Conservation (phyloP, 2,329 filamentous ascomycete genomes). For the Waltergamsia citrina region DNA sequence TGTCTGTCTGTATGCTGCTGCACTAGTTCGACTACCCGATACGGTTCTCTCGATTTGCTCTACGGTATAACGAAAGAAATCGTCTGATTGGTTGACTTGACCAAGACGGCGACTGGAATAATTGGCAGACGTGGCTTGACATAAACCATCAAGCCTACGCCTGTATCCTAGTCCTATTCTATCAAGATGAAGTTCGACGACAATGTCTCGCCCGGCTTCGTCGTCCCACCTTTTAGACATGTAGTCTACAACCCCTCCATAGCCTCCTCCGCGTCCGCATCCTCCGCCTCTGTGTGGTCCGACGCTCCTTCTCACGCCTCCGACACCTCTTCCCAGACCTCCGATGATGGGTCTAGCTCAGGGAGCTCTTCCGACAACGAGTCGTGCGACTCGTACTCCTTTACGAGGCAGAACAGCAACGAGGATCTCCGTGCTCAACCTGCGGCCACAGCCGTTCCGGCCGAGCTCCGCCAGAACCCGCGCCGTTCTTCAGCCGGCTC, state of each 20-base stretch:
- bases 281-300: conserved; percentile 71
- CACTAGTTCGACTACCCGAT: conserved; percentile 27
- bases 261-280: conserved; percentile 68
- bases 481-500: conserved; percentile 46
- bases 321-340: conserved; percentile 52
- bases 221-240: conserved; percentile 35
- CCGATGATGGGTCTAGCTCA: conserved; percentile 24
- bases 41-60: conserved; percentile 21
- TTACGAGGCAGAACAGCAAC: conserved; percentile 12
- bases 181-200: conserved; percentile 50
- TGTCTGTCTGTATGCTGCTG: conserved; percentile 21
- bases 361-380: conserved; percentile 6
- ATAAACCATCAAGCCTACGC: no score
- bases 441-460: conserved; percentile 38
- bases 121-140: conserved; percentile 11
- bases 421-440: conserved; percentile 10
- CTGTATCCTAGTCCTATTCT: no score
- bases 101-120: conserved; percentile 46
- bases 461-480: conserved; percentile 56
- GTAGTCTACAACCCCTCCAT: conserved; percentile 60
- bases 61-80: conserved; percentile 26
- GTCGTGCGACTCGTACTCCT: conserved; percentile 8
- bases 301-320: conserved; percentile 62
- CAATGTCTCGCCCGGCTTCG: conserved; percentile 42
- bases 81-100: conserved; percentile 39